phyloP scores from a whole-genome alignment of 2,329 filamentous ascomycete genomes.

The Rhexocercosporidium sp. region DNA sequence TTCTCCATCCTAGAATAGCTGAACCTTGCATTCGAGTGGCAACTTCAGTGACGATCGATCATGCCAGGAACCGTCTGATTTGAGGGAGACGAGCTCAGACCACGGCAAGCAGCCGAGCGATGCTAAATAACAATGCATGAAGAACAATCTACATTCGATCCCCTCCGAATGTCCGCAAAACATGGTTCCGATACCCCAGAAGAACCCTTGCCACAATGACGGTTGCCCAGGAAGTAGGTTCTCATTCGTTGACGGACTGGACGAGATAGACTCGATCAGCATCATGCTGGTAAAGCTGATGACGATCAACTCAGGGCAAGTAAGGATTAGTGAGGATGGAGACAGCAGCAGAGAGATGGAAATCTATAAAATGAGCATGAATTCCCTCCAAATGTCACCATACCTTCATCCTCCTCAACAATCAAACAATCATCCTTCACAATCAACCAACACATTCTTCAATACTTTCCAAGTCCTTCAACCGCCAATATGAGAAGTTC shows the following conservation, averaged over 20 bases:
- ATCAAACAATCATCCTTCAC: constrained; percentile 13
- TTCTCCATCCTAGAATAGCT: constrained; percentile 28
- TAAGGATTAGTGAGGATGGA: background rate
- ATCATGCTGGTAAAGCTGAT: constrained; percentile 23
- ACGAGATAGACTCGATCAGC: constrained; percentile 10
- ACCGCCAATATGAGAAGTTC: constrained; percentile 34
- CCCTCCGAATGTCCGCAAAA: constrained; percentile 21
- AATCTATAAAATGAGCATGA: constrained; percentile 26
- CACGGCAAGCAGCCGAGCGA: background rate
- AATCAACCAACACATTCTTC: constrained; percentile 12
- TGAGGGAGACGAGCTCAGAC: constrained; percentile 13
- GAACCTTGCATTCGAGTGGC: constrained; percentile 26
- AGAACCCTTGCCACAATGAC: constrained; percentile 20
- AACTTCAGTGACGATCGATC: constrained; percentile 21
- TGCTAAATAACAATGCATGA: constrained; percentile 20
- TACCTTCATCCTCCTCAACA: constrained; percentile 23
- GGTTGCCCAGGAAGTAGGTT: constrained; percentile 16
- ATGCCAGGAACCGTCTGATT: constrained; percentile 27
- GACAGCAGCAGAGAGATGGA: constrained; percentile 6
- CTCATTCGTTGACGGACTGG: constrained; percentile 10
- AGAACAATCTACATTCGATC: constrained; percentile 25
- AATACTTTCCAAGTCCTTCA: constrained; percentile 14
- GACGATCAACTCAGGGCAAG: constrained; percentile 9
- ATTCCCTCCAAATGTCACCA: constrained; percentile 21
- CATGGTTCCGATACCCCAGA: background rate